These are phyloP conservation scores for Termitomyces sp. DNA, from an alignment of 768 basidiomycete species.

Conservation along the genomic window DNA sequence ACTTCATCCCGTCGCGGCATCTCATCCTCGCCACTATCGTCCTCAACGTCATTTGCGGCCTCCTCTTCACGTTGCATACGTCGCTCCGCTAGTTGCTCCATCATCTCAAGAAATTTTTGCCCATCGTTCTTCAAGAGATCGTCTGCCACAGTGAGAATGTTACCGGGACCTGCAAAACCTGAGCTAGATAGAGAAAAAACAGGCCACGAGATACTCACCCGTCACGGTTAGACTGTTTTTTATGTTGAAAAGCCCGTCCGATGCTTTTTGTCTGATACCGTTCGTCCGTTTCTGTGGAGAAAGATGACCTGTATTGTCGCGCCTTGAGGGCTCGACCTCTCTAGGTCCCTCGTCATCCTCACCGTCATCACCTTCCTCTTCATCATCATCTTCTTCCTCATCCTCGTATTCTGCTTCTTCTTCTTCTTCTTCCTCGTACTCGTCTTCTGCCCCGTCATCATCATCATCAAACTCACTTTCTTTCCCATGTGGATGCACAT, in stretches of 20 bases:
- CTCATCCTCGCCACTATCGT: constrained; percentile 42
- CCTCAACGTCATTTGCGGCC: constrained; percentile 39
- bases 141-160: constrained; percentile 97
- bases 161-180: constrained; percentile 63
- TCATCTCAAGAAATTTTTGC: constrained; percentile 99
- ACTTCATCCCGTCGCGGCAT: constrained; percentile 23
- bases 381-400: constrained; percentile 31
- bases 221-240: constrained; percentile 81
- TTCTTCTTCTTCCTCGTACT: constrained; percentile 37
- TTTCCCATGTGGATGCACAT: constrained; percentile 54
- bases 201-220: constrained; percentile 38
- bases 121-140: constrained; percentile 98
- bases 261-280: constrained; percentile 27
- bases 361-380: constrained; percentile 40
- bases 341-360: constrained; percentile 37
- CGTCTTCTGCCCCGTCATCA: constrained; percentile 30
- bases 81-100: constrained; percentile 96
- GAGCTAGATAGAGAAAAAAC: constrained; percentile 9
- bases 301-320: constrained; percentile 12
- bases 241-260: constrained; percentile 63
- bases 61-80: constrained; percentile 88
- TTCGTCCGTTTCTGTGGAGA: constrained; percentile 18
- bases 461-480: constrained; percentile 70
- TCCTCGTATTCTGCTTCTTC: constrained; percentile 32
- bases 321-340: constrained; percentile 12